Evolutionary conservation across 768 basidiomycete genomes (phyloP).

Genomic region (Kwoniella sp.): DNA sequence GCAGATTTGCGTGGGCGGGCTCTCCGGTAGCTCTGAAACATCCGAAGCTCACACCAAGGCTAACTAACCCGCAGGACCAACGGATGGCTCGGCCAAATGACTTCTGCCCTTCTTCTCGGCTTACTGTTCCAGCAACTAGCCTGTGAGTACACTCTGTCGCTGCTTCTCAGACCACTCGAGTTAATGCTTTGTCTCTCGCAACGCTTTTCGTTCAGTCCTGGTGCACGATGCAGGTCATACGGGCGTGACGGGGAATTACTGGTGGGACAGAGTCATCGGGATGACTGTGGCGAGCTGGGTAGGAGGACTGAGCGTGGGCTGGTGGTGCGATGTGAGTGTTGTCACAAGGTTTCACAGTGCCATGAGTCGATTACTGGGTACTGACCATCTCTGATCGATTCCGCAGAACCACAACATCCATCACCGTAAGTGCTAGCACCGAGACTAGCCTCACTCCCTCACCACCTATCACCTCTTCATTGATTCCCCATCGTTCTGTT

Average conservation of each 20-base stretch:
- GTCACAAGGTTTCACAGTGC: not conserved
- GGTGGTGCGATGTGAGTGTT: conserved; percentile 91
- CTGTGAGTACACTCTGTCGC: conserved; percentile 55
- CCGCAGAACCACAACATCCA: conserved; percentile 79
- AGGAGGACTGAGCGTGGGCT: conserved; percentile 91
- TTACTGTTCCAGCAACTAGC: conserved; percentile 93
- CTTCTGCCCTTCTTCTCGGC: conserved; percentile 78
- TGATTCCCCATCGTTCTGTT: too few species aligned
- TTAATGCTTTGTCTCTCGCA: not conserved
- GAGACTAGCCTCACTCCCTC: too few species aligned
- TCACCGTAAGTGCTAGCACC: conserved; percentile 68
- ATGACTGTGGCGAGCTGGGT: conserved; percentile 78
- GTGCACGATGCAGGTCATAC: conserved; percentile 95
- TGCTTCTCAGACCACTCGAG: not conserved
- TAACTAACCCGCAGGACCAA: conserved; percentile 31
- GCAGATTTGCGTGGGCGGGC: not conserved
- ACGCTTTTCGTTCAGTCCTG: conserved; percentile 58
- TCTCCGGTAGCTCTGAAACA: too few species aligned
- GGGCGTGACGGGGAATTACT: conserved; percentile 87
- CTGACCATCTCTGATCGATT: conserved; percentile 9
- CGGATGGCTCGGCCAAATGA: conserved; percentile 45
- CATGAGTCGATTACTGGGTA: conserved; percentile 3
- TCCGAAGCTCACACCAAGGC: too few species aligned
- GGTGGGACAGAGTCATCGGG: conserved; percentile 73
- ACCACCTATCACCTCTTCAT: too few species aligned